Conservation (phyloP, 2,329 filamentous ascomycete genomes). For the Aspergillus transmontanensis region DNA sequence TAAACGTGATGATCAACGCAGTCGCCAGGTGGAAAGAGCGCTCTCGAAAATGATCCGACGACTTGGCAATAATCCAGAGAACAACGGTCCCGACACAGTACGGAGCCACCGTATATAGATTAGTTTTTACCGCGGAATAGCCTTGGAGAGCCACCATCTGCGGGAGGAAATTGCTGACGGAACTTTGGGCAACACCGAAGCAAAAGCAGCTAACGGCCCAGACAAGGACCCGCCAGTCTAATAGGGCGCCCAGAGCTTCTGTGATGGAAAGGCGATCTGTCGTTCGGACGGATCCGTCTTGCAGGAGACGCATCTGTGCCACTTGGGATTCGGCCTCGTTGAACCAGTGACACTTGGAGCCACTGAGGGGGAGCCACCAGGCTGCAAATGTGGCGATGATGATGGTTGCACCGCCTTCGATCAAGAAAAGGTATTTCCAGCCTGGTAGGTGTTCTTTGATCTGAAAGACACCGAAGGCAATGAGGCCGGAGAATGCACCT, state of each 20-base stretch:
- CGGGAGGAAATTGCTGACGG: no score
- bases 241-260: no score
- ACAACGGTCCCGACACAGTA: background rate
- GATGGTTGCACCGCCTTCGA: background rate
- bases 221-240: no score
- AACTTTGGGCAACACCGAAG: no score
- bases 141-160: no score
- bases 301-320: background rate
- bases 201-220: no score
- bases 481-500: no score
- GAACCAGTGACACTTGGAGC: background rate
- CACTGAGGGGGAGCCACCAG: background rate
- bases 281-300: background rate
- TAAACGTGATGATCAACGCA: slow-evolving; percentile 16
- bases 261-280: no score
- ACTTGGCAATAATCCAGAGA: slow-evolving; percentile 8
- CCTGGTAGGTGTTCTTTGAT: no score
- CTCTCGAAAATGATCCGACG: slow-evolving; percentile 23
- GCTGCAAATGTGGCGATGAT: background rate
- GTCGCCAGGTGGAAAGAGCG: slow-evolving; percentile 21
- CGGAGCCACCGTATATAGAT: no score
- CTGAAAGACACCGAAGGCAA: no score
- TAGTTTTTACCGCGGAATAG: no score
- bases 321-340: background rate
- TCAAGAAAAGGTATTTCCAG: slow-evolving; percentile 3